phyloP scores from a whole-genome alignment of 2,329 filamentous ascomycete genomes.

The Scleromitrula shiraiana region DNA sequence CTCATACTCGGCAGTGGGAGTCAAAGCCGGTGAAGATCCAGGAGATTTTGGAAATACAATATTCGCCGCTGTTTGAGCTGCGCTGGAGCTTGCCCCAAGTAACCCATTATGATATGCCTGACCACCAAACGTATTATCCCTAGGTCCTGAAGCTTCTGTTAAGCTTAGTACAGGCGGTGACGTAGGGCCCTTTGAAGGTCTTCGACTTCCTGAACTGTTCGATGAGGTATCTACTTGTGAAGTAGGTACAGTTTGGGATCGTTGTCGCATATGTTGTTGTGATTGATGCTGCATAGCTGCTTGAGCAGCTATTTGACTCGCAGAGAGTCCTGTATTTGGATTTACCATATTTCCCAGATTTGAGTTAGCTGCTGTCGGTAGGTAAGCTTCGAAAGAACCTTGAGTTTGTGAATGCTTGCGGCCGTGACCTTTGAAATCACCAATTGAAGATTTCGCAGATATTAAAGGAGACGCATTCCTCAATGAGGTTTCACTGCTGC shows the following conservation, averaged over 20 bases:
- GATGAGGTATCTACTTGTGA: slow-evolving; percentile 28
- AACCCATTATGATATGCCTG: slow-evolving; percentile 52
- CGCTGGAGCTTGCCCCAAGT: slow-evolving; percentile 51
- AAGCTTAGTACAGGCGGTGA: slow-evolving; percentile 56
- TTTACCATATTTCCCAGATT: slow-evolving; percentile 29
- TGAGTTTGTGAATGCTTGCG: slow-evolving; percentile 65
- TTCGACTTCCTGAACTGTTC: slow-evolving; percentile 19
- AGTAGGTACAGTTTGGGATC: slow-evolving; percentile 65
- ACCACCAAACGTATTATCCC: slow-evolving; percentile 45
- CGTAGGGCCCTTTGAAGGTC: slow-evolving; percentile 37
- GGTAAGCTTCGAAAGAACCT: slow-evolving; percentile 66
- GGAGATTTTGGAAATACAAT: slow-evolving; percentile 56
- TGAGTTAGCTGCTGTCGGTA: slow-evolving; percentile 48
- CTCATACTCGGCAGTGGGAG: slow-evolving; percentile 32
- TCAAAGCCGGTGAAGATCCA: slow-evolving; percentile 25
- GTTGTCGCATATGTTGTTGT: slow-evolving; percentile 45
- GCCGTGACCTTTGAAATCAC: slow-evolving; percentile 39
- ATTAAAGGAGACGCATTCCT: slow-evolving; percentile 37
- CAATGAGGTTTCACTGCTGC: slow-evolving; percentile 18
- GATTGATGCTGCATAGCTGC: slow-evolving; percentile 61
- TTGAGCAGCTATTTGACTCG: slow-evolving; percentile 76
- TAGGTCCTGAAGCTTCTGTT: slow-evolving; percentile 56
- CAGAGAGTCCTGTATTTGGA: slow-evolving; percentile 38
- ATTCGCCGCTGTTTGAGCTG: slow-evolving; percentile 65
- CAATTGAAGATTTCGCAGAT: slow-evolving; percentile 31